Base-by-base conservation (phyloP, 345 rosid genomes). In the Ricinus communis region DNA sequence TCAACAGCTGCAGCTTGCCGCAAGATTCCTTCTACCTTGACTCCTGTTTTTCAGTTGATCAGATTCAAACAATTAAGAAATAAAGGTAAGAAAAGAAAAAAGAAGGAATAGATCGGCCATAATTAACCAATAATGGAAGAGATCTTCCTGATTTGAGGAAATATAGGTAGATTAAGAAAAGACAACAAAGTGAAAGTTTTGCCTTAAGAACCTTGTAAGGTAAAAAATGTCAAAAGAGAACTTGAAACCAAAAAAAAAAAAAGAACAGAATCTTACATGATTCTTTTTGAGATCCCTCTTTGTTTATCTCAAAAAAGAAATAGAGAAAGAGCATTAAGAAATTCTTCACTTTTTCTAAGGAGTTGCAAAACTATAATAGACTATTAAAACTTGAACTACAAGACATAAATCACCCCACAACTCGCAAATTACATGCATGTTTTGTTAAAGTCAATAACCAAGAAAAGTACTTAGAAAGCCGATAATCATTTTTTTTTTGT, bases 1-100 rank as follows among this genome's bases (percentile, higher is more conserved):
- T 95, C 98, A 21, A 95, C 99, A 80, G 88, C 97, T 46, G 99
- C 99, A 76, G 99, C 99, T 82, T 95, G 98, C 72, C 99, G 85
- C 86, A 95, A 81, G 73, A 95, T 89, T 69, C 99, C 99, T 89
- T 95, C 98, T 70, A 85, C 88, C 80, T 80, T 88, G 75, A 83
- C 68, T 78, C 99, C 99, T 95, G 87, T 71, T 70, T 76, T 61
- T 74, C 61, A 57, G 46, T 43, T 21, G 31, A 74, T 83, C 59
- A 87, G 79, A 72, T 73, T 54, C 49, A 63, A n/a, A n/a, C 52
- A 52, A 24, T 8, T 38, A 57, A 5, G 36, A 49, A 49, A 47
- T n/a, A n/a, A n/a, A n/a, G n/a, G n/a, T n/a, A n/a, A n/a, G n/a
- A n/a, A n/a, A n/a, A n/a, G n/a, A n/a, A n/a, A n/a, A n/a, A n/a